phyloP scores from a whole-genome alignment of 1,284 basidiomycete genomes.

The Cryptococcus hybrid region DNA sequence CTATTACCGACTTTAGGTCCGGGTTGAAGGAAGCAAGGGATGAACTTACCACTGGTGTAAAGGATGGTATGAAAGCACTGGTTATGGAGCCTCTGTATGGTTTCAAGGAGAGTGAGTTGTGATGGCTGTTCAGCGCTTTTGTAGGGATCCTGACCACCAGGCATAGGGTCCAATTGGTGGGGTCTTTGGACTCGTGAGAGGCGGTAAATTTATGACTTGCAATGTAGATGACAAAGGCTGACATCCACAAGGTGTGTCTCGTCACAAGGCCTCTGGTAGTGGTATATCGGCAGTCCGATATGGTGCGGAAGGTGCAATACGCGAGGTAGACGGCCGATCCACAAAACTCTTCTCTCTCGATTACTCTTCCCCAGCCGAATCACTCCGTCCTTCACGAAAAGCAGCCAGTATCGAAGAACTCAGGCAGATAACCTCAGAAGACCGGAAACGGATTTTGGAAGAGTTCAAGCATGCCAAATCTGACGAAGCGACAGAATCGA shows the following conservation, averaged over 20 bases:
- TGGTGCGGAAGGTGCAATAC: background rate
- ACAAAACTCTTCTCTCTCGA: background rate
- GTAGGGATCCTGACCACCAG: too few species aligned
- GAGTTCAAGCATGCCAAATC: constrained; percentile 51
- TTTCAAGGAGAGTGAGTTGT: too few species aligned
- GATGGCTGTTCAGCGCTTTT: too few species aligned
- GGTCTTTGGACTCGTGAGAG: background rate
- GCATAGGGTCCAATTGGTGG: background rate
- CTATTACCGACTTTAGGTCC: background rate
- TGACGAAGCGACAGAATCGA: constrained; percentile 9
- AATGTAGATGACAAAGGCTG: background rate
- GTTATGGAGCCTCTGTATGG: background rate
- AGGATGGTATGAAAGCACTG: background rate
- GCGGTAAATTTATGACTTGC: background rate
- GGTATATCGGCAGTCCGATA: background rate
- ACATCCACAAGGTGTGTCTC: background rate
- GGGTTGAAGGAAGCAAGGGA: constrained; percentile 3
- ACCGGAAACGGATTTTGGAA: background rate
- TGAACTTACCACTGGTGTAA: background rate
- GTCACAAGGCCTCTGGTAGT: background rate
- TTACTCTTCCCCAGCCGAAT: background rate
- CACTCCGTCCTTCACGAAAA: background rate
- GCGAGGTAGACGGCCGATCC: background rate
- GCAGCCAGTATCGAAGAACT: background rate
- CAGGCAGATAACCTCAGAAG: background rate